A percentile compares a stretch with the other conserved stretches of the same genome.
Conservation (phyloP, 345 rosid genomes). For the Eucalyptus curtisii region DNA sequence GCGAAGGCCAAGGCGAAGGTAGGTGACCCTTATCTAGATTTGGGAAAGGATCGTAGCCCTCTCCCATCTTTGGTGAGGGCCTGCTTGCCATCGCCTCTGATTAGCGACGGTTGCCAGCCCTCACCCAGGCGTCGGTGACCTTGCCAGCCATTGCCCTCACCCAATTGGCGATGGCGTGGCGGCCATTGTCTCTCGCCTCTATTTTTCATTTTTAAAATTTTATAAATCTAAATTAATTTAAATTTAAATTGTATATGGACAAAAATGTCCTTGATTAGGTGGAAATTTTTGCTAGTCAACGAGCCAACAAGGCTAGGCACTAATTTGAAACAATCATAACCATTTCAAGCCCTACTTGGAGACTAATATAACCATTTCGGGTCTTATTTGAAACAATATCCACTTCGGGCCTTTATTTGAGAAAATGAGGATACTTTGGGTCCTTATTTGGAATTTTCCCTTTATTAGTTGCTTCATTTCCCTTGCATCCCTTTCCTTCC, state of each 20-base stretch:
- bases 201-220: too few relatives aligned
- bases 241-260: too few relatives aligned
- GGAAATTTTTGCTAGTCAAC: rapidly evolving
- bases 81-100: rapidly evolving
- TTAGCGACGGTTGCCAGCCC: rapidly evolving
- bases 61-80: rapidly evolving
- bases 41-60: too few relatives aligned
- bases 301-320: too few relatives aligned
- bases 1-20: too few relatives aligned
- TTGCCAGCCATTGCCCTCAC: too few relatives aligned
- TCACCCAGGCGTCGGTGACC: rapidly evolving
- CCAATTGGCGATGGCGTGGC: rapidly evolving
- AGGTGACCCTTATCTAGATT: too few relatives aligned
- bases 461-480: not conserved
- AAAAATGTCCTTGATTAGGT: too few relatives aligned
- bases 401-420: rapidly evolving
- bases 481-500: not conserved
- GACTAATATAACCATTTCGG: rapidly evolving
- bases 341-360: too few relatives aligned
- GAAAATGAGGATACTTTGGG: rapidly evolving
- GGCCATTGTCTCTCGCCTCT: too few relatives aligned
- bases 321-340: rapidly evolving
- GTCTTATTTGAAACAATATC: too few relatives aligned
- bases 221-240: too few relatives aligned
- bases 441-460: not conserved